phyloP scores from a whole-genome alignment of 208 protist genomes.

The Acanthamoeba sp. region DNA sequence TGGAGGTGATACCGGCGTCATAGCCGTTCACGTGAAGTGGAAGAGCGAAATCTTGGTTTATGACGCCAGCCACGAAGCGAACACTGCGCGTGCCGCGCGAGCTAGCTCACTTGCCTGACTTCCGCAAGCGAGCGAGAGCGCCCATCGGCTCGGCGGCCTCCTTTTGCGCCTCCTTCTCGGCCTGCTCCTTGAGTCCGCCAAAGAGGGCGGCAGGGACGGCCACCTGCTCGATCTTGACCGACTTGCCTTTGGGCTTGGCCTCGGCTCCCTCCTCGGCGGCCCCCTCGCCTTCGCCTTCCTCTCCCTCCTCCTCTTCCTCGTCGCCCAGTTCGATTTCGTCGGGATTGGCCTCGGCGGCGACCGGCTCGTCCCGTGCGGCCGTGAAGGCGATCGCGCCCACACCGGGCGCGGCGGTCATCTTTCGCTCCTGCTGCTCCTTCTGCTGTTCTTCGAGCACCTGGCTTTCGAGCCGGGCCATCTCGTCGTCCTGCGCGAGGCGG shows the following conservation, averaged over 20 bases:
- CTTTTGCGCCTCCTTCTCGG: neutral
- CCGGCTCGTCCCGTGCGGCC: neutral
- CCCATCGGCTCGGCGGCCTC: neutral
- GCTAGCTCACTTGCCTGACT: neutral
- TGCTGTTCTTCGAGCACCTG: conserved; percentile 18
- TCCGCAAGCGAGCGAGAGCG: conserved; percentile 45
- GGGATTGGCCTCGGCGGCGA: conserved; percentile 55
- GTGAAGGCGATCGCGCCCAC: conserved; percentile 57
- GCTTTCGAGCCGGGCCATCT: conserved; percentile 50
- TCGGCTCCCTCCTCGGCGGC: conserved; percentile 20
- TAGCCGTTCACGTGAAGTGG: too few relatives aligned
- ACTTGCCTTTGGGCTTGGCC: conserved; percentile 6
- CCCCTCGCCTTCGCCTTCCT: neutral
- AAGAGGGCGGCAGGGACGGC: conserved; percentile 23
- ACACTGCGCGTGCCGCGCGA: too few relatives aligned
- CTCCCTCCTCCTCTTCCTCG: conserved; percentile 54
- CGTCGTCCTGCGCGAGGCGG: conserved; percentile 32
- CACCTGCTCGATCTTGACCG: conserved; percentile 67
- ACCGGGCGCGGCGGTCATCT: conserved; percentile 35
- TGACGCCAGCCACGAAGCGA: too few relatives aligned
- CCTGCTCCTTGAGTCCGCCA: conserved; percentile 61
- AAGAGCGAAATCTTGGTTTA: too few relatives aligned
- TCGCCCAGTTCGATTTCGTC: conserved; percentile 64
- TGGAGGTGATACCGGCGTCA: too few relatives aligned
- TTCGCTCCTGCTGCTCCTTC: conserved; percentile 18